A percentile compares a stretch with the other conserved stretches of the same genome.
These are phyloP conservation scores for Ganoderma lingzhi DNA, from an alignment of 1,284 basidiomycete species.

Conservation along the genomic window DNA sequence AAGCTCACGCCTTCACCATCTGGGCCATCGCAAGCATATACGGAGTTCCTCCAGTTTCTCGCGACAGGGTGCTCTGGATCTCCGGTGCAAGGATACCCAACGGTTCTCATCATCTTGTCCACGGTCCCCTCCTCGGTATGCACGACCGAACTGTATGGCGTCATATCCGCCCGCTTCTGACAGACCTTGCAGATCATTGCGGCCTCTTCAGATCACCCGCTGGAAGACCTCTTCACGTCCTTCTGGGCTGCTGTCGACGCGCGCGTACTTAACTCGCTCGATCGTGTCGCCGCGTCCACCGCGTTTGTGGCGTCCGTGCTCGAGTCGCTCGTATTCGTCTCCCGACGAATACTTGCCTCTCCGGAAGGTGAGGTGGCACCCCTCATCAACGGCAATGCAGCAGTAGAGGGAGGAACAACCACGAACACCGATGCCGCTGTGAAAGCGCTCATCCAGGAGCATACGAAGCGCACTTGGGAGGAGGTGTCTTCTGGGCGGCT, in stretches of 20 bases:
- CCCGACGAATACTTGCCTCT: slow-evolving; percentile 48
- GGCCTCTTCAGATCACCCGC: slow-evolving; percentile 32
- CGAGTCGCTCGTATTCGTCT: slow-evolving; percentile 73
- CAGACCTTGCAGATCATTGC: slow-evolving; percentile 23
- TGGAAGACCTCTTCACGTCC: slow-evolving; percentile 67
- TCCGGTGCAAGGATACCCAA: slow-evolving; percentile 80
- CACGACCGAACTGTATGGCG: not conserved
- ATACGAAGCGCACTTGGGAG: slow-evolving; percentile 59
- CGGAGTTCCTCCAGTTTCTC: slow-evolving; percentile 80
- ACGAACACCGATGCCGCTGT: slow-evolving; percentile 31
- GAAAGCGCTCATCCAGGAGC: slow-evolving; percentile 49
- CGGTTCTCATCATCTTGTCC: slow-evolving; percentile 79
- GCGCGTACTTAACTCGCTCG: slow-evolving; percentile 63
- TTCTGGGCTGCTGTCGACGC: slow-evolving; percentile 83
- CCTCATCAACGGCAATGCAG: slow-evolving; percentile 17
- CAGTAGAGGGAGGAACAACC: not conserved
- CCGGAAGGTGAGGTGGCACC: slow-evolving; percentile 29
- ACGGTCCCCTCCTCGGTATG: slow-evolving; percentile 75
- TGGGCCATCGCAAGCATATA: slow-evolving; percentile 59
- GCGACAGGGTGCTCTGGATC: slow-evolving; percentile 78
- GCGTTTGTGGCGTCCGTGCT: slow-evolving; percentile 75
- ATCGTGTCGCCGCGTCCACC: slow-evolving; percentile 56
- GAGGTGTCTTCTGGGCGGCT: slow-evolving; percentile 52
- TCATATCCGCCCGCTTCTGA: slow-evolving; percentile 31
- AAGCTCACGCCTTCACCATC: slow-evolving; percentile 21